A percentile compares a stretch with the other conserved stretches of the same genome.
Conservation (phyloP, 129 eudicot species). For the Artemisia annua region DNA sequence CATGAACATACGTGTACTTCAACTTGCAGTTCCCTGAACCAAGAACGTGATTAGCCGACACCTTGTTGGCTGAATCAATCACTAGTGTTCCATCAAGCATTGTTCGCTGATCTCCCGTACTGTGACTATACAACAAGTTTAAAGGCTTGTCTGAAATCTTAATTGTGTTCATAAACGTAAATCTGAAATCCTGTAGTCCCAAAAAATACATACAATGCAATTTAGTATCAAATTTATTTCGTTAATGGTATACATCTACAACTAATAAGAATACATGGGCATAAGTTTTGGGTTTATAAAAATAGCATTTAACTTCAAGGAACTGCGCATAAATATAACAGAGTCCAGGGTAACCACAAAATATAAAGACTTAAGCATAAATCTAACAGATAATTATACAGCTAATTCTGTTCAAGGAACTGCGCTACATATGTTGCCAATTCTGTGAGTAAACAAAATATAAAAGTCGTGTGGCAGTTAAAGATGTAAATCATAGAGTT, state of each 20-base stretch:
- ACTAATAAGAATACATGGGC: background rate
- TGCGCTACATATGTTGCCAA: background rate
- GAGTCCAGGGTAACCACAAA: background rate
- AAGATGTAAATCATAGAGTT: background rate
- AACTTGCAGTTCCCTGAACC: conserved; percentile 71
- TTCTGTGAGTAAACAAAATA: conserved; percentile 12
- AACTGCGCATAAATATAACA: background rate
- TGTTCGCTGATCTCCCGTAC: conserved; percentile 62
- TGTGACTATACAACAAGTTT: conserved; percentile 75
- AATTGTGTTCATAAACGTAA: conserved; percentile 82
- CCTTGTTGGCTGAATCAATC: conserved; percentile 76
- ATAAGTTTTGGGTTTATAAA: background rate
- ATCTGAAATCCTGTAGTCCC: conserved; percentile 62
- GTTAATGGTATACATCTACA: background rate
- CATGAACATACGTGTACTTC: conserved; percentile 69
- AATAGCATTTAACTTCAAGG: too few relatives aligned
- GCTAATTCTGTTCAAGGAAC: background rate
- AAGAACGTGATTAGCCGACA: conserved; percentile 69
- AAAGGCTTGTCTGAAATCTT: conserved; percentile 78
- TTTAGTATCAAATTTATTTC: background rate
- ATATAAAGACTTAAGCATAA: conserved; percentile 2
- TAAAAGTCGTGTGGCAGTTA: background rate
- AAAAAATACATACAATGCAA: conserved; percentile 12
- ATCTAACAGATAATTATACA: background rate
- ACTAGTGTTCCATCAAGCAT: conserved; percentile 76